These are phyloP conservation scores for Tolypocladium amazonense DNA, from an alignment of 2,329 filamentous ascomycete genomes.

Conservation along the genomic window DNA sequence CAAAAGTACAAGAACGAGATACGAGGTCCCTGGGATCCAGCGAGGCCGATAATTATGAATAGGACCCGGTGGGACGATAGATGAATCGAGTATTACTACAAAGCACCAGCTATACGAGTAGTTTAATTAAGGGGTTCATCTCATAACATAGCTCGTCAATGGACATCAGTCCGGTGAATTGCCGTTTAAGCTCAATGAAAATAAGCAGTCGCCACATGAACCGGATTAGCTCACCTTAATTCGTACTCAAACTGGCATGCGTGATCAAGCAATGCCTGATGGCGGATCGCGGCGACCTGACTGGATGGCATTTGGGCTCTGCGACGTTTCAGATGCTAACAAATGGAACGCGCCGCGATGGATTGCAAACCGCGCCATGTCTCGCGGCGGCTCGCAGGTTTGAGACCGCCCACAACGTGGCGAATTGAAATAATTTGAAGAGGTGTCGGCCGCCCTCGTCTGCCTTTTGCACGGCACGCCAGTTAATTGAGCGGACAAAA, in stretches of 20 bases:
- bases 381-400: neutral
- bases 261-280: neutral
- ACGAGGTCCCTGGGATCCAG: conserved; percentile 94
- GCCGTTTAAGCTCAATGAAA: neutral
- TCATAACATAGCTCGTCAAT: neutral
- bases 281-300: neutral
- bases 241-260: neutral
- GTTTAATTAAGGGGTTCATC: too few species aligned
- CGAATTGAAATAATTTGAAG: neutral
- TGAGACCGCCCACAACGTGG: neutral
- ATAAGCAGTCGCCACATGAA: neutral
- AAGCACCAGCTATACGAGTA: neutral
- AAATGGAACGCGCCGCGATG: neutral
- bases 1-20: conserved; percentile 99
- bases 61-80: conserved; percentile 40
- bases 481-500: neutral
- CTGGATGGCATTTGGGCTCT: neutral
- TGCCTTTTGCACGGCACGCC: neutral
- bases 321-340: neutral
- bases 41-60: conserved; percentile 74
- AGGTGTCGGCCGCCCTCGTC: neutral
- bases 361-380: neutral
- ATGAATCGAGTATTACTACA: conserved; percentile 9
- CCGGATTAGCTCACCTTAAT: neutral
- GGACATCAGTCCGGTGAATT: neutral